Percentiles rank a stretch among this genome's conserved stretches.
Evolutionary conservation across 2,329 filamentous ascomycete species (phyloP).

Genomic region (Tympanopsis confertula): DNA sequence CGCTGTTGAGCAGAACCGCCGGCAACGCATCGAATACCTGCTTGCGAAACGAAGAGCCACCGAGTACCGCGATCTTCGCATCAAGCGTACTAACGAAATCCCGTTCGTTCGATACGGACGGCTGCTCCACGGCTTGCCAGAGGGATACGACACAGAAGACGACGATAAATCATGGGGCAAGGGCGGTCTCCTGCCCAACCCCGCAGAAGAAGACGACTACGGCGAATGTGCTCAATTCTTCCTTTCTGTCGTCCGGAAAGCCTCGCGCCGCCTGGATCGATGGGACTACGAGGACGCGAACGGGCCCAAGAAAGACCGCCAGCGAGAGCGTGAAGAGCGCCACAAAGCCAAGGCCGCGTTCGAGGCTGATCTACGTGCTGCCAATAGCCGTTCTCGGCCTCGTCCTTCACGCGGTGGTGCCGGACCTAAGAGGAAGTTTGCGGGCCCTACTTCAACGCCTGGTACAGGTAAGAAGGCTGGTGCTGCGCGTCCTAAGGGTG

Average conservation of each 20-base stretch:
- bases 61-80: conserved; percentile 20
- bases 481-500: too few relatives aligned
- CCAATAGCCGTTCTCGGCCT: too few relatives aligned
- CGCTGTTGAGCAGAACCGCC: conserved; percentile 32
- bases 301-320: conserved; percentile 20
- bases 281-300: conserved; percentile 30
- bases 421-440: too few relatives aligned
- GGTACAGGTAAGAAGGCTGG: too few relatives aligned
- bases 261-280: conserved; percentile 24
- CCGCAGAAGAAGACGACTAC: conserved; percentile 28
- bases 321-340: conserved; percentile 21
- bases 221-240: conserved; percentile 31
- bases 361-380: too few relatives aligned
- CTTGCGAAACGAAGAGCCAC: conserved; percentile 26
- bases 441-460: too few relatives aligned
- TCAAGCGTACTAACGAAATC: conserved; percentile 22
- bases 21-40: conserved; percentile 31
- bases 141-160: conserved; percentile 31
- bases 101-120: conserved; percentile 25
- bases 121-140: conserved; percentile 25
- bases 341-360: conserved; percentile 12
- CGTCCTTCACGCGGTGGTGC: too few relatives aligned
- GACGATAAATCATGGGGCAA: conserved; percentile 26
- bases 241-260: conserved; percentile 26
- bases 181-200: conserved; percentile 24